phyloP scores from a whole-genome alignment of 371 early-diverging fungal species.

The Ordospora pajunii region DNA sequence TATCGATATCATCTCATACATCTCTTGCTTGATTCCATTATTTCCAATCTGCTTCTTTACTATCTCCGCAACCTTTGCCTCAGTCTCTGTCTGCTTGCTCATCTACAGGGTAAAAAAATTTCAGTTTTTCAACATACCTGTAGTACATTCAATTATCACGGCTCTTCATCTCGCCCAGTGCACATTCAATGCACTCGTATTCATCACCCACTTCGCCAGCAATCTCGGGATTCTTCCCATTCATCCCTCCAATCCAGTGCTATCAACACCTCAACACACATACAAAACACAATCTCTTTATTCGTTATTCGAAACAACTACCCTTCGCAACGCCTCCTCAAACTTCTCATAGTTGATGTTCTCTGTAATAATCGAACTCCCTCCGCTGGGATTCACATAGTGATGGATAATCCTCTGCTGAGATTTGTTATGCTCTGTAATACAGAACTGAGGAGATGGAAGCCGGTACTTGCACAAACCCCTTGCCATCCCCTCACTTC shows the following conservation, averaged over 20 bases:
- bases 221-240: too few species aligned
- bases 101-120: conserved; percentile 26
- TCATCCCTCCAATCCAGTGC: too few species aligned
- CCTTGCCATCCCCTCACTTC: conserved; percentile 74
- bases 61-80: conserved; percentile 28
- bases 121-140: background rate
- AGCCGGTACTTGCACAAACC: conserved; percentile 80
- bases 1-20: conserved; percentile 3
- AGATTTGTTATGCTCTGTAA: conserved; percentile 85
- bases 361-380: conserved; percentile 61
- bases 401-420: conserved; percentile 96
- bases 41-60: conserved; percentile 16
- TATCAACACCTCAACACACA: background rate
- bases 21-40: background rate
- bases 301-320: conserved; percentile 50
- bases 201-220: too few species aligned
- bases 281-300: conserved; percentile 17
- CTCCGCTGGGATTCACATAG: conserved; percentile 94
- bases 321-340: conserved; percentile 55
- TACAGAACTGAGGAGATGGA: conserved; percentile 94
- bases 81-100: conserved; percentile 41
- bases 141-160: background rate
- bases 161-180: too few species aligned
- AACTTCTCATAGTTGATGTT: conserved; percentile 62
- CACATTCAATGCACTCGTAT: too few species aligned